Conservation (phyloP, 306 rosid species). For the Cicer arietinum region DNA sequence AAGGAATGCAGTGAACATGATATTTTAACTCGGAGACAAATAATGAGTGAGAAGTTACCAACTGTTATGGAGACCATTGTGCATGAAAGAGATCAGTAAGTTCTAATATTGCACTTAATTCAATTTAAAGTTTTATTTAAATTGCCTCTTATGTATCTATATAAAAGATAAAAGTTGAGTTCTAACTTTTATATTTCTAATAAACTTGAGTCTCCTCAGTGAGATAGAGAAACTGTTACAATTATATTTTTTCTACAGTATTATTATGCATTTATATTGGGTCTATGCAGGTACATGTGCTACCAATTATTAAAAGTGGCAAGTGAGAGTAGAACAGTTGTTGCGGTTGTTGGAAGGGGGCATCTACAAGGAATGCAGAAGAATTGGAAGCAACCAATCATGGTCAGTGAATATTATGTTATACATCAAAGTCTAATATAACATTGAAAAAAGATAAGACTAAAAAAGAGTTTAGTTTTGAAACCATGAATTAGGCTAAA, state of each 20-base stretch:
- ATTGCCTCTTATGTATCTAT: neutral
- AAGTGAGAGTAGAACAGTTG: constrained; percentile 63
- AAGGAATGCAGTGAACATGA: constrained; percentile 85
- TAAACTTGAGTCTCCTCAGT: no score
- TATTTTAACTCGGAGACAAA: constrained; percentile 77
- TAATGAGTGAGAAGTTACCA: constrained; percentile 80
- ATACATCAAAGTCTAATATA: neutral
- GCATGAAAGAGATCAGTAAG: constrained; percentile 91
- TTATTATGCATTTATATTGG: neutral
- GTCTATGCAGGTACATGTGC: constrained; percentile 75
- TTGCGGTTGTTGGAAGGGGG: constrained; percentile 91
- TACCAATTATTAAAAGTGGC: constrained; percentile 68
- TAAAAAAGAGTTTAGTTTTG: neutral
- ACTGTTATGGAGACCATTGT: constrained; percentile 88
- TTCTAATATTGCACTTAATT: constrained; percentile 34
- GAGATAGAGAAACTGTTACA: neutral
- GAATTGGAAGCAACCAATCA: constrained; percentile 86
- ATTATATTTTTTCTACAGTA: constrained; percentile 3
- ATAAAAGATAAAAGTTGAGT: no score
- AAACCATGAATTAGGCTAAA: no score
- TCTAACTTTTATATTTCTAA: no score
- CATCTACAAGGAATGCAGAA: constrained; percentile 88
- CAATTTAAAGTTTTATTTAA: constrained; percentile 34
- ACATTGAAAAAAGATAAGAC: no score
- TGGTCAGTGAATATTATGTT: constrained; percentile 54